Conservation (phyloP, 192 early-diverging fungal species). For the Coemansia sp. region DNA sequence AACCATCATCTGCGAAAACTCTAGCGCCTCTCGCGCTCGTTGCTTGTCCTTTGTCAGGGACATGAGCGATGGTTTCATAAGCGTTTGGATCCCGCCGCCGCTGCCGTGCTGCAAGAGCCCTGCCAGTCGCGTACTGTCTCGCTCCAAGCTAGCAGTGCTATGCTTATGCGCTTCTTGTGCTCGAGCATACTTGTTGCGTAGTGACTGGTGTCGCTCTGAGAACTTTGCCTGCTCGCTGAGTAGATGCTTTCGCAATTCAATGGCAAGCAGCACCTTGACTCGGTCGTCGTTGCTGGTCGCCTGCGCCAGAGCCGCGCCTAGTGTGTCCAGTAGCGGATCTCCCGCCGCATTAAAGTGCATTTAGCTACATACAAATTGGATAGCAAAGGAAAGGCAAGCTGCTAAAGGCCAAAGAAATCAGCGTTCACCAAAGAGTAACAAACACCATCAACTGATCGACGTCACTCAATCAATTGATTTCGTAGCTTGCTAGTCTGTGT, state of each 20-base stretch:
- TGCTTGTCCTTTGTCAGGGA: slow-evolving; percentile 9
- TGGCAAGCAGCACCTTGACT: slow-evolving; percentile 4
- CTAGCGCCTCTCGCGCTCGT: slow-evolving; percentile 5
- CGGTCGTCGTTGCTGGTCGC: slow-evolving; percentile 6
- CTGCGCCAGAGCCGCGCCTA: slow-evolving; percentile 2
- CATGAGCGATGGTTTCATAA: neutral
- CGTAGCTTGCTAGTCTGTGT: neutral
- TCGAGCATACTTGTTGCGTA: slow-evolving; percentile 3
- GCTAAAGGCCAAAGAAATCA: neutral
- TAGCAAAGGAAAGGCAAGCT: neutral
- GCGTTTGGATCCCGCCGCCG: neutral
- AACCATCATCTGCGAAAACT: slow-evolving; percentile 10
- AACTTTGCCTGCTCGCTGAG: slow-evolving; percentile 11
- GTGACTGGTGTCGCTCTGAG: slow-evolving; percentile 6
- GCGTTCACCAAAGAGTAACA: neutral
- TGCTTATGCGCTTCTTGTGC: slow-evolving; percentile 3
- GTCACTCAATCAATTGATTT: neutral
- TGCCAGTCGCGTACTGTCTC: slow-evolving; percentile 5
- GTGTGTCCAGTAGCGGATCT: slow-evolving; percentile 8
- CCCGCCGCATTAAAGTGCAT: slow-evolving; percentile 1
- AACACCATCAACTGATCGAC: neutral
- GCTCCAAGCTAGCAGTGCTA: slow-evolving; percentile 3
- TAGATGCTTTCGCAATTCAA: slow-evolving; percentile 11
- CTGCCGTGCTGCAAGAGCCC: slow-evolving; percentile 4
- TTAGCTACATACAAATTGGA: neutral